These are phyloP conservation scores for Zalaria obscura DNA, from an alignment of 2,329 filamentous ascomycete species.

Conservation along the genomic window DNA sequence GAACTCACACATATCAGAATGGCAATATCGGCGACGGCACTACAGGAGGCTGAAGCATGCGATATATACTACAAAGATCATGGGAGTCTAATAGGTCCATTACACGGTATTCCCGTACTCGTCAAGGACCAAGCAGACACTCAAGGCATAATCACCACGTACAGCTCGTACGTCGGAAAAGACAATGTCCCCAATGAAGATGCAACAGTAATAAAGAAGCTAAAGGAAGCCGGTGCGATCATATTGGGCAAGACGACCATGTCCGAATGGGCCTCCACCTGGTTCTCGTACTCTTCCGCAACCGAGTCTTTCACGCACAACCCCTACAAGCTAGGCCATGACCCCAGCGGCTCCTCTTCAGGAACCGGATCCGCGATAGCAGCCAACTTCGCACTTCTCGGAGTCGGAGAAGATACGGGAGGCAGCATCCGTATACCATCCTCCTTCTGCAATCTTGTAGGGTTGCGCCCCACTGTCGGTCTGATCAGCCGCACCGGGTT, in stretches of 20 bases:
- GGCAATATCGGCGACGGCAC: slow-evolving; percentile 1
- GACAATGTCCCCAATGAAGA: slow-evolving; percentile 1
- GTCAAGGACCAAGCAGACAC: slow-evolving; percentile 5
- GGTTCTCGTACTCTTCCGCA: slow-evolving; percentile 1
- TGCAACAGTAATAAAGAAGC: background rate
- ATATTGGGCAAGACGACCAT: slow-evolving; percentile 5
- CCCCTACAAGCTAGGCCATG: slow-evolving; percentile 1
- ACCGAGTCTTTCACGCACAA: slow-evolving; percentile 1
- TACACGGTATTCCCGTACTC: slow-evolving; percentile 4
- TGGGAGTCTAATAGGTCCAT: background rate
- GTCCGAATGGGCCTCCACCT: slow-evolving; percentile 4
- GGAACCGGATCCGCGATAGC: slow-evolving; percentile 2
- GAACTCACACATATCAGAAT: background rate
- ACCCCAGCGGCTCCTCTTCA: background rate
- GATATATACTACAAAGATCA: background rate
- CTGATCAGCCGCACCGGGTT: slow-evolving; percentile 12
- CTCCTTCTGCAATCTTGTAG: slow-evolving; percentile 2
- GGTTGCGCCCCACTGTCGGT: slow-evolving; percentile 1
- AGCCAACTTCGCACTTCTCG: slow-evolving; percentile 3
- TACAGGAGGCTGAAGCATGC: background rate
- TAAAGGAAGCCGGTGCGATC: slow-evolving; percentile 2
- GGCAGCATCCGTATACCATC: slow-evolving; percentile 1
- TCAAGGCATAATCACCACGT: slow-evolving; percentile 2
- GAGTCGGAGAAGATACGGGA: slow-evolving; percentile 3
- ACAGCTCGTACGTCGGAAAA: slow-evolving; percentile 1